Conservation (phyloP, 495 filamentous ascomycete species). For the Podospora australis region DNA sequence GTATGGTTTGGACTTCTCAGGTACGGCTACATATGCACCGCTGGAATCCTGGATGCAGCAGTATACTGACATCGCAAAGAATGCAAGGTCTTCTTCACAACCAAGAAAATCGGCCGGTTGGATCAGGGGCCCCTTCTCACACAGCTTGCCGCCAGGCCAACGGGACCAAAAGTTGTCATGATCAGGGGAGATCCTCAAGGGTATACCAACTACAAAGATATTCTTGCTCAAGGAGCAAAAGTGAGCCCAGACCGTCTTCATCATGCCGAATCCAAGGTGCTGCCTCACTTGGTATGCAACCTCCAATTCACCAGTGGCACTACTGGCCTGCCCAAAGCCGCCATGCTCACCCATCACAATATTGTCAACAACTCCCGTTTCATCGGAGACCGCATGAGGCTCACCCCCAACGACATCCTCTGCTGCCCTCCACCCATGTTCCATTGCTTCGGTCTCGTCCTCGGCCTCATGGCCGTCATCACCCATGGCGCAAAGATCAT, state of each 20-base stretch:
- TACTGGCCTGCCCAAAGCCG: slow-evolving; percentile 64
- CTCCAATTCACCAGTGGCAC: slow-evolving; percentile 68
- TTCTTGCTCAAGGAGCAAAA: slow-evolving; percentile 42
- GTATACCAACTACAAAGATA: slow-evolving; percentile 48
- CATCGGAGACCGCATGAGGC: slow-evolving; percentile 62
- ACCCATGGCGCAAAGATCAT: slow-evolving; percentile 63
- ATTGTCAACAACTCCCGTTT: slow-evolving; percentile 65
- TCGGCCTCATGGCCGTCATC: slow-evolving; percentile 59
- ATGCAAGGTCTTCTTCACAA: slow-evolving; percentile 60
- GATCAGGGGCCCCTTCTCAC: slow-evolving; percentile 48
- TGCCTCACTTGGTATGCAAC: slow-evolving; percentile 58
- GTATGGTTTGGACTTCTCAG: slow-evolving; percentile 58
- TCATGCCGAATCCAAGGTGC: slow-evolving; percentile 37
- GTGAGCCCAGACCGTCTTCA: slow-evolving; percentile 27
- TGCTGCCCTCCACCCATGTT: slow-evolving; percentile 68
- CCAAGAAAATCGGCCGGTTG: slow-evolving; percentile 52
- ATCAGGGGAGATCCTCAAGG: slow-evolving; percentile 44
- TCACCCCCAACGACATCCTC: slow-evolving; percentile 55
- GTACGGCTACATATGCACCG: slow-evolving; percentile 34
- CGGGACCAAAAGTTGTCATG: slow-evolving; percentile 45
- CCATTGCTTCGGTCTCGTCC: slow-evolving; percentile 68
- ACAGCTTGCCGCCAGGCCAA: slow-evolving; percentile 36
- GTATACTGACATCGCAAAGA: slow-evolving; percentile 22
- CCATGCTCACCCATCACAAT: slow-evolving; percentile 69
- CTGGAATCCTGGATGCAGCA: neutral